Percentiles rank a stretch among this genome's conserved stretches.
Conservation (phyloP, 768 basidiomycete genomes). For the Serendipita vermifera region DNA sequence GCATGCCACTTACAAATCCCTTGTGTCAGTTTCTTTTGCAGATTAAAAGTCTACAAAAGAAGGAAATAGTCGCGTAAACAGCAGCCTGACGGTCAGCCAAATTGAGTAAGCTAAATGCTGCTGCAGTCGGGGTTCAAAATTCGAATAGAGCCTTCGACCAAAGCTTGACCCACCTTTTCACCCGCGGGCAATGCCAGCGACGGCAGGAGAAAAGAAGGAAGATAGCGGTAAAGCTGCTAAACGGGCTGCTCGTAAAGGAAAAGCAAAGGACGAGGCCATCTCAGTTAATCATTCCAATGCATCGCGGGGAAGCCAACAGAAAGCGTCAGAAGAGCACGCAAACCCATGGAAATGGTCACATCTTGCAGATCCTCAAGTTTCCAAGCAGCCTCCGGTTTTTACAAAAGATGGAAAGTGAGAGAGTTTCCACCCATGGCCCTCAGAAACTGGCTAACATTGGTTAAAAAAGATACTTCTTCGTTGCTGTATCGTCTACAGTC, state of each 20-base stretch:
- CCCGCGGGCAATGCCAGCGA: background rate
- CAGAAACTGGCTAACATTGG: conserved; percentile 5
- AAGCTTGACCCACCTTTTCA: background rate
- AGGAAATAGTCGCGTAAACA: too few relatives aligned
- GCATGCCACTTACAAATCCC: too few relatives aligned
- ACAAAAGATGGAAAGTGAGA: conserved; percentile 77
- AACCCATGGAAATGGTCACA: conserved; percentile 19
- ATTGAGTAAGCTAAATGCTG: too few relatives aligned
- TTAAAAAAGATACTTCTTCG: conserved; percentile 70
- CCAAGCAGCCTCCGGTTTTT: conserved; percentile 59
- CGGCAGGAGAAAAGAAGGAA: background rate
- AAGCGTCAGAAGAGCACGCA: background rate
- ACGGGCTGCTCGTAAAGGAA: background rate
- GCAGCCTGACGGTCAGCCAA: too few relatives aligned
- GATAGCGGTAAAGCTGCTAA: background rate
- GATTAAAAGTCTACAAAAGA: too few relatives aligned
- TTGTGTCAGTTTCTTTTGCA: too few relatives aligned
- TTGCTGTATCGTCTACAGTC: conserved; percentile 64
- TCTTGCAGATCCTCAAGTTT: conserved; percentile 54
- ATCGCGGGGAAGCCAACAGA: background rate
- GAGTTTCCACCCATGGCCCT: background rate
- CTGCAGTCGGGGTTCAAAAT: background rate
- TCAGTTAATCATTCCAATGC: background rate
- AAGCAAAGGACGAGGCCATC: background rate
- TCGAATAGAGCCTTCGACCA: background rate